These are phyloP conservation scores for Colletotrichum brevisporum DNA, from an alignment of 2,329 filamentous ascomycete species.

Conservation along the genomic window DNA sequence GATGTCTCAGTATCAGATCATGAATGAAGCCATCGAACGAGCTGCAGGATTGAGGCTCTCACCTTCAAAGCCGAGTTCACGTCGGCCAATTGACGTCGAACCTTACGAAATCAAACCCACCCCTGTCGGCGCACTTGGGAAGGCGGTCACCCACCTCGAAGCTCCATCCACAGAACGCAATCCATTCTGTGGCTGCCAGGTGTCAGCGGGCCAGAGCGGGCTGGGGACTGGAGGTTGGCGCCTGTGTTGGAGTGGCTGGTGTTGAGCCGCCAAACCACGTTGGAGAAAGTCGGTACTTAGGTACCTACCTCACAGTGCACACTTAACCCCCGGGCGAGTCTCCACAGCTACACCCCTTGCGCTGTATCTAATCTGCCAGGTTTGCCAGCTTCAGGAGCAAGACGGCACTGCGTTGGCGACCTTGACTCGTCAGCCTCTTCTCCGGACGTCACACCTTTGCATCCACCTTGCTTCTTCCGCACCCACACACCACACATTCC, in stretches of 20 bases:
- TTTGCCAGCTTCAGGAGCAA: conserved; percentile 39
- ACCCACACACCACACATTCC: conserved; percentile 29
- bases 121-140: conserved; percentile 14
- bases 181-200: conserved; percentile 5
- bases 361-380: conserved; percentile 38
- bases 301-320: conserved; percentile 10
- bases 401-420: background rate
- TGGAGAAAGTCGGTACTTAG: conserved; percentile 1
- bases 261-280: background rate
- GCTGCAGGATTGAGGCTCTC: conserved; percentile 6
- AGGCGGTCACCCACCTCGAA: conserved; percentile 32
- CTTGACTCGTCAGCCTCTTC: conserved; percentile 39
- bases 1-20: conserved; percentile 5
- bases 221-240: conserved; percentile 14
- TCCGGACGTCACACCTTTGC: conserved; percentile 39
- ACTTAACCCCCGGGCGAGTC: background rate
- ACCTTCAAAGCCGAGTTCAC: conserved; percentile 4
- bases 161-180: too few species aligned
- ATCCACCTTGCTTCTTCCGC: conserved; percentile 32
- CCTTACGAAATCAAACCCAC: conserved; percentile 4
- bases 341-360: conserved; percentile 32
- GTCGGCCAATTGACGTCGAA: background rate
- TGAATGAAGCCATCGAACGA: conserved; percentile 6
- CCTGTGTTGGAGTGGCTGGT: conserved; percentile 24
- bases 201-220: background rate